These are phyloP conservation scores for Metarhizium anisopliae DNA, from an alignment of 2,329 filamentous ascomycete species.

Conservation along the genomic window DNA sequence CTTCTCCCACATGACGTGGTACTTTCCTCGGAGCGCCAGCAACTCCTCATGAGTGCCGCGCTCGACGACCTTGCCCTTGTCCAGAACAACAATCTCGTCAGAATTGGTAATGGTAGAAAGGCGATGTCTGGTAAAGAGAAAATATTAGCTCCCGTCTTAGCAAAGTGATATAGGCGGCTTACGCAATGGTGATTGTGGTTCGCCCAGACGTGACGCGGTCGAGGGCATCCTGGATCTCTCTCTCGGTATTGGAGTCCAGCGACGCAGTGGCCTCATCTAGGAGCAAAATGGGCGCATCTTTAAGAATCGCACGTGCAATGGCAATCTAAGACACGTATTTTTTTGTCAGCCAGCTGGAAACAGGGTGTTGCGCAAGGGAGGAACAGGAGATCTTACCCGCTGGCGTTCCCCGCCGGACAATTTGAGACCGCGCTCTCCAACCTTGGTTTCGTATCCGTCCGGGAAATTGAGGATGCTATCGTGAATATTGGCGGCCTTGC, in stretches of 20 bases:
- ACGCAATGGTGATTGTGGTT: conserved; percentile 43
- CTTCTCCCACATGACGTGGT: conserved; percentile 40
- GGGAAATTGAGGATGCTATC: conserved; percentile 53
- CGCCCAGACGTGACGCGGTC: conserved; percentile 33
- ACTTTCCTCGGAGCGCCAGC: conserved; percentile 33
- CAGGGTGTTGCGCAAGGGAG: neutral
- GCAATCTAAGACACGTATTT: conserved; percentile 36
- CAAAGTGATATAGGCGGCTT: neutral
- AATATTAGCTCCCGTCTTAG: neutral
- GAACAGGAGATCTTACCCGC: conserved; percentile 20
- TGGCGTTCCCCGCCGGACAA: conserved; percentile 43
- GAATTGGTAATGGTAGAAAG: conserved; percentile 33
- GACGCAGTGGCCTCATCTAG: conserved; percentile 44
- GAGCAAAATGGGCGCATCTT: conserved; percentile 18
- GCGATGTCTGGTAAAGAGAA: conserved; percentile 20
- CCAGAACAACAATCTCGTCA: conserved; percentile 45
- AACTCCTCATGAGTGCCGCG: conserved; percentile 41
- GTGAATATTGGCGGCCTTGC: conserved; percentile 53
- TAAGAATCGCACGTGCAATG: conserved; percentile 30
- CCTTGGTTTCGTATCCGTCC: conserved; percentile 36
- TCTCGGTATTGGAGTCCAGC: conserved; percentile 35
- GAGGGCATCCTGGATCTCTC: conserved; percentile 36
- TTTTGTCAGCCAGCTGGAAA: conserved; percentile 50
- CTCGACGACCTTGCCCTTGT: conserved; percentile 43
- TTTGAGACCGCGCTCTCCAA: conserved; percentile 39